phyloP scores from a whole-genome alignment of 805 yeast genomes.

The Pichia gijzeniarum region DNA sequence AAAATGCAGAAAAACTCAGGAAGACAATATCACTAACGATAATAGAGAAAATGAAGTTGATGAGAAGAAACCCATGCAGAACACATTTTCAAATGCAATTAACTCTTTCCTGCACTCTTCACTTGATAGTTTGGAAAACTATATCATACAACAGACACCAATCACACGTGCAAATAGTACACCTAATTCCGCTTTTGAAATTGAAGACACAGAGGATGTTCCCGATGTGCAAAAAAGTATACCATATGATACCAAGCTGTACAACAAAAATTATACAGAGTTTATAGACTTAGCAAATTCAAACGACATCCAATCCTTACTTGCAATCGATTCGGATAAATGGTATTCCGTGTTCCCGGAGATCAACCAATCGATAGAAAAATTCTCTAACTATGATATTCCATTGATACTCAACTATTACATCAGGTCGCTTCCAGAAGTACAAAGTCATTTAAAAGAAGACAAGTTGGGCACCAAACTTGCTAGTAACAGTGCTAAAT shows the following conservation, averaged over 20 bases:
- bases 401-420: conserved; percentile 7
- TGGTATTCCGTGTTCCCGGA: conserved; percentile 2
- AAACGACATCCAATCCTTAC: neutral
- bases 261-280: conserved; percentile 6
- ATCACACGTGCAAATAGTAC: neutral
- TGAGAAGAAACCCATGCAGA: neutral
- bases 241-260: neutral
- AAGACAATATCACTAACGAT: neutral
- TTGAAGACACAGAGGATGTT: neutral
- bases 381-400: neutral
- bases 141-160: conserved; percentile 6
- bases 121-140: conserved; percentile 4
- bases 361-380: neutral
- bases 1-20: neutral
- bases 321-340: neutral
- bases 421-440: conserved; percentile 7
- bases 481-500: neutral
- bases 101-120: conserved; percentile 7
- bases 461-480: neutral
- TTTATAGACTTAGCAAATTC: conserved; percentile 5
- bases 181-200: neutral
- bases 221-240: neutral
- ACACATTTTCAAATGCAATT: conserved; percentile 2
- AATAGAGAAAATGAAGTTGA: neutral
- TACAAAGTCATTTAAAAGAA: neutral